Percentiles rank a stretch among this genome's conserved stretches.
Conservation (phyloP, 148 eudicot genomes). For the Agrostemma githago region DNA sequence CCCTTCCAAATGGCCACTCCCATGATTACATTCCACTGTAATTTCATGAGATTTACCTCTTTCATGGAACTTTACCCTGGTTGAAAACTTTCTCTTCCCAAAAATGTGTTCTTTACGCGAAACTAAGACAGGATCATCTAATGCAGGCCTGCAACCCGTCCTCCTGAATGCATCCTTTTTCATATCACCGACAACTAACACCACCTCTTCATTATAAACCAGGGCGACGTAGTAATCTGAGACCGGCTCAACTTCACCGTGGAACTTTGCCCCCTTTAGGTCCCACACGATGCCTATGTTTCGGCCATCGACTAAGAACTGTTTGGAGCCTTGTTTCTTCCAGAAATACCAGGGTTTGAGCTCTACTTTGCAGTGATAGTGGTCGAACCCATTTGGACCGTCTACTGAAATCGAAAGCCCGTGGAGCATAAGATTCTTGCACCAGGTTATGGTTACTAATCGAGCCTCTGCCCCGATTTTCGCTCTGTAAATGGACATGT, state of each 20-base stretch:
- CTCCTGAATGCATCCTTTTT: slow-evolving; percentile 78
- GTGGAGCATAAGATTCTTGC: slow-evolving; percentile 67
- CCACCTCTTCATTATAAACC: slow-evolving; percentile 68
- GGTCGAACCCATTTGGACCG: slow-evolving; percentile 41
- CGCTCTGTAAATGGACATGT: slow-evolving; percentile 63
- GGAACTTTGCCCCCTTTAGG: slow-evolving; percentile 62
- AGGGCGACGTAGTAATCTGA: slow-evolving; percentile 81
- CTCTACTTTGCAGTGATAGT: slow-evolving; percentile 71
- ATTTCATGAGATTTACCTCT: slow-evolving; percentile 71
- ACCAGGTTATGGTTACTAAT: slow-evolving; percentile 75
- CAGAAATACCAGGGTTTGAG: slow-evolving; percentile 92
- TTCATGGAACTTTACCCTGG: slow-evolving; percentile 69
- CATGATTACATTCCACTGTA: slow-evolving; percentile 59
- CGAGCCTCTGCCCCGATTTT: slow-evolving; percentile 53
- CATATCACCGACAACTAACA: slow-evolving; percentile 63
- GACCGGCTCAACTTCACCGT: slow-evolving; percentile 78
- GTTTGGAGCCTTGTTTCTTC: slow-evolving; percentile 77
- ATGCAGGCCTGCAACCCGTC: slow-evolving; percentile 75
- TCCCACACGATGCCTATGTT: slow-evolving; percentile 71
- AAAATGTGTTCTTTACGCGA: slow-evolving; percentile 82
- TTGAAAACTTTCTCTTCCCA: slow-evolving; percentile 61
- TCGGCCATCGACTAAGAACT: slow-evolving; percentile 47
- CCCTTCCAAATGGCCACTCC: slow-evolving; percentile 19
- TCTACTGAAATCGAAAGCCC: slow-evolving; percentile 73
- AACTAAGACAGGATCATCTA: slow-evolving; percentile 58